Evolutionary conservation across 2,329 filamentous ascomycete genomes (phyloP).

Genomic region (Ophiostoma quercus): DNA sequence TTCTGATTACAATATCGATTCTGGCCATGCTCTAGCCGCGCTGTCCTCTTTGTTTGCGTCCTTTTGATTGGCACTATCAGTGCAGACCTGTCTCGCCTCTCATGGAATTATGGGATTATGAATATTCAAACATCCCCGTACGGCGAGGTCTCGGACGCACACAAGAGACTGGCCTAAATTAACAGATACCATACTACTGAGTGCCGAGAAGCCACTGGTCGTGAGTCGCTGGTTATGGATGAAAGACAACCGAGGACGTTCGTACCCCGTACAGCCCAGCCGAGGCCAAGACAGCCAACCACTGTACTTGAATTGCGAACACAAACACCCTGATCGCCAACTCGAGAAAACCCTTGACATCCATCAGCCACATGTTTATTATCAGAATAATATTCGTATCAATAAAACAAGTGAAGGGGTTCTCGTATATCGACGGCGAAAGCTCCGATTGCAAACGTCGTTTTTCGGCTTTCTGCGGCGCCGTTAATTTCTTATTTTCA

Average conservation of each 20-base stretch:
- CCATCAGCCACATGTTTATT: not conserved
- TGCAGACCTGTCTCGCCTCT: not conserved
- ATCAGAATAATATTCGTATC: no score
- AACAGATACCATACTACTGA: not conserved
- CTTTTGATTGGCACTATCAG: not conserved
- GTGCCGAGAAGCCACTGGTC: no score
- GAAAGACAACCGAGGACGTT: not conserved
- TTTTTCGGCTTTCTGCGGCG: not conserved
- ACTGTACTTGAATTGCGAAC: not conserved
- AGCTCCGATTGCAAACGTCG: not conserved
- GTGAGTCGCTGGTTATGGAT: not conserved
- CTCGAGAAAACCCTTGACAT: not conserved
- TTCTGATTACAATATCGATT: not conserved
- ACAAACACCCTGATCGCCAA: not conserved
- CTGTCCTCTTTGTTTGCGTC: not conserved
- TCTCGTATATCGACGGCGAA: not conserved
- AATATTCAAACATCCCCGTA: not conserved
- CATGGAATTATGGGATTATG: not conserved
- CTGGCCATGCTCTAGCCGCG: not conserved
- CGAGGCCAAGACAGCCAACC: constrained; percentile 8
- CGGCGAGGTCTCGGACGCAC: constrained; percentile 6
- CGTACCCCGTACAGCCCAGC: not conserved
- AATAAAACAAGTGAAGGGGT: no score
- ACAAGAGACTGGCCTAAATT: not conserved
- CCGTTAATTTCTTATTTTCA: not conserved